phyloP scores from a whole-genome alignment of 2,329 filamentous ascomycete genomes.

The Xylaria digitata region DNA sequence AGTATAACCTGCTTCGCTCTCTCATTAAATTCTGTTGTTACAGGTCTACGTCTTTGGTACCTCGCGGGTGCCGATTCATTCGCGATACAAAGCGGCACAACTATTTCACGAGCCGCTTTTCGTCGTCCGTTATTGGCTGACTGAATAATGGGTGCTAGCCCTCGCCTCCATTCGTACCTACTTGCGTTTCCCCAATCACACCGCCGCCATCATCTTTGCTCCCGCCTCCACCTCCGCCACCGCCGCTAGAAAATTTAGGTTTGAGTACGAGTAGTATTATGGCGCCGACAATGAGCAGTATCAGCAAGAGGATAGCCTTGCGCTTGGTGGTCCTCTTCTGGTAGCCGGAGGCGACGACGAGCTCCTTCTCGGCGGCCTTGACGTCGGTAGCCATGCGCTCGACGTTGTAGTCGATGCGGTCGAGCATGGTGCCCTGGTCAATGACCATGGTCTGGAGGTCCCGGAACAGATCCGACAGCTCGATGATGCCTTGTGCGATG shows the following conservation, averaged over 20 bases:
- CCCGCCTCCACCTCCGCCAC: conserved; percentile 23
- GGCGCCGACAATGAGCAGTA: conserved; percentile 85
- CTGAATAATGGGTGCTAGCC: conserved; percentile 17
- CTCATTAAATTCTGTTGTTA: conserved; percentile 41
- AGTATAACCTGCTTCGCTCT: conserved; percentile 24
- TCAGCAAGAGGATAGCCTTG: conserved; percentile 89
- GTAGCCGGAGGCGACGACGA: conserved; percentile 88
- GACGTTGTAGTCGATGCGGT: conserved; percentile 97
- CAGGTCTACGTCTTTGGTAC: conserved; percentile 34
- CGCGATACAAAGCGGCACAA: conserved; percentile 19
- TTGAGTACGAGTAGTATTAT: conserved; percentile 87
- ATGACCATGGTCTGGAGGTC: conserved; percentile 97
- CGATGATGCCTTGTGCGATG: conserved; percentile 97
- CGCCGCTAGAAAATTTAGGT: conserved; percentile 65
- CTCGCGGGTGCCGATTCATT: conserved; percentile 15
- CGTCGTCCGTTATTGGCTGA: neutral
- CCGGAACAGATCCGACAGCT: conserved; percentile 94
- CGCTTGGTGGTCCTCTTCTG: conserved; percentile 89
- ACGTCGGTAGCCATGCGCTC: conserved; percentile 95
- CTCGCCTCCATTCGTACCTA: conserved; percentile 18
- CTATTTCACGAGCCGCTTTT: neutral
- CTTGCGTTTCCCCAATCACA: conserved; percentile 17
- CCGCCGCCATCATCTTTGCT: conserved; percentile 6
- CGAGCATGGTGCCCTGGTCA: conserved; percentile 89
- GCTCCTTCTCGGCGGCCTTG: conserved; percentile 90